phyloP scores from a whole-genome alignment of 2,329 filamentous ascomycete species.

The Neonectria hederae region DNA sequence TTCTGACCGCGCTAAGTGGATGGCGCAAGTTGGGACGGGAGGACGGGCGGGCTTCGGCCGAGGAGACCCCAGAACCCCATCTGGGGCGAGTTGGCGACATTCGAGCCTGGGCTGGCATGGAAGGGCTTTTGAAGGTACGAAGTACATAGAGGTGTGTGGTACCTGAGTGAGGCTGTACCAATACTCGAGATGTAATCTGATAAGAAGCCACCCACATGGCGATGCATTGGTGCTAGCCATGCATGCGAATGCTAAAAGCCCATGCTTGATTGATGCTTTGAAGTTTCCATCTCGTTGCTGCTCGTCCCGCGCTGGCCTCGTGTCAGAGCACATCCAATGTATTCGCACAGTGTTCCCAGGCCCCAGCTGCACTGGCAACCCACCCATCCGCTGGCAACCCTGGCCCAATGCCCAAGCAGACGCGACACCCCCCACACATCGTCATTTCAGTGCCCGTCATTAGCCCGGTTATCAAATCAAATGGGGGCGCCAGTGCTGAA shows the following conservation, averaged over 20 bases:
- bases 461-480: slow-evolving; percentile 43
- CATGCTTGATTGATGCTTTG: neutral
- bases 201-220: no score
- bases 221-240: neutral
- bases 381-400: slow-evolving; percentile 32
- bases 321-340: slow-evolving; percentile 7
- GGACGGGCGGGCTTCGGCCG: slow-evolving; percentile 29
- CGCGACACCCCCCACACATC: slow-evolving; percentile 40
- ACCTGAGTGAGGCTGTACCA: slow-evolving; percentile 1
- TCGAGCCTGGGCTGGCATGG: neutral
- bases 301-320: neutral
- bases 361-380: slow-evolving; percentile 41
- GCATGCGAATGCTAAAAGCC: neutral
- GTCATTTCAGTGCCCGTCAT: slow-evolving; percentile 43
- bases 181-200: neutral
- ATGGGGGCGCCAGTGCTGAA: slow-evolving; percentile 39
- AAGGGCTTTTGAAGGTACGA: neutral
- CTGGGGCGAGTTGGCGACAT: neutral
- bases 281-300: neutral
- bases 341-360: slow-evolving; percentile 38
- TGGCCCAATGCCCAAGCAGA: slow-evolving; percentile 37
- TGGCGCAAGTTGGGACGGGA: slow-evolving; percentile 33
- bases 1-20: slow-evolving; percentile 18
- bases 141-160: neutral
- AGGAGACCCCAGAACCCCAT: slow-evolving; percentile 24